These are phyloP conservation scores for Dalbergia cochinchinensis DNA, from an alignment of 306 rosid species.

Conservation along the genomic window DNA sequence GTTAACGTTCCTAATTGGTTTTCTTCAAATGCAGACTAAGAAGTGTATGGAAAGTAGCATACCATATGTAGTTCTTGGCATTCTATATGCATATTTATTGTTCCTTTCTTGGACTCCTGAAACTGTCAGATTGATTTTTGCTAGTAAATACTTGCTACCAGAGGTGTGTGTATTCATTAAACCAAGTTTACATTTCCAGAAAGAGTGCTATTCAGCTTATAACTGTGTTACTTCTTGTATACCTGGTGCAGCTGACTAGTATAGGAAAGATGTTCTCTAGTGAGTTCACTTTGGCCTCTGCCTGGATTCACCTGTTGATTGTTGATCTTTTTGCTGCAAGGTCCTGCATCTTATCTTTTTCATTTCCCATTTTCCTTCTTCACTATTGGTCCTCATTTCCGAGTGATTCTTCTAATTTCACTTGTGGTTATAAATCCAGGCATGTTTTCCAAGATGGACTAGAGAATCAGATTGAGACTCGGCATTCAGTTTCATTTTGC, in stretches of 20 bases:
- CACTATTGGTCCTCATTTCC: conserved; percentile 9
- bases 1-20: conserved; percentile 40
- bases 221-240: conserved; percentile 14
- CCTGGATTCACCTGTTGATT: conserved; percentile 94
- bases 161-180: conserved; percentile 73
- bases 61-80: conserved; percentile 77
- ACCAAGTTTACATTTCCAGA: conserved; percentile 35
- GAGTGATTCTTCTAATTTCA: conserved; percentile 24
- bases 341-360: conserved; percentile 51
- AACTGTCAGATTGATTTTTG: conserved; percentile 69
- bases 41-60: conserved; percentile 73
- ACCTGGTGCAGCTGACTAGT: conserved; percentile 71
- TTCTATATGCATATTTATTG: conserved; percentile 86
- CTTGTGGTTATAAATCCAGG: conserved; percentile 54
- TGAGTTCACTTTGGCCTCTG: conserved; percentile 94
- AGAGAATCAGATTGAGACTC: conserved; percentile 78
- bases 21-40: conserved; percentile 69
- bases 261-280: conserved; percentile 87
- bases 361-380: neutral
- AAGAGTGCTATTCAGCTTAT: conserved; percentile 19
- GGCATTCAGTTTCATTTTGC: conserved; percentile 88
- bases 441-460: conserved; percentile 79
- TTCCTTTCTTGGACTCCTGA: conserved; percentile 97
- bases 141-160: conserved; percentile 88
- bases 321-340: conserved; percentile 98